A percentile compares a stretch with the other conserved stretches of the same genome.
These are phyloP conservation scores for Backusella australiensis DNA, from an alignment of 192 early-diverging fungal species.

Conservation along the genomic window DNA sequence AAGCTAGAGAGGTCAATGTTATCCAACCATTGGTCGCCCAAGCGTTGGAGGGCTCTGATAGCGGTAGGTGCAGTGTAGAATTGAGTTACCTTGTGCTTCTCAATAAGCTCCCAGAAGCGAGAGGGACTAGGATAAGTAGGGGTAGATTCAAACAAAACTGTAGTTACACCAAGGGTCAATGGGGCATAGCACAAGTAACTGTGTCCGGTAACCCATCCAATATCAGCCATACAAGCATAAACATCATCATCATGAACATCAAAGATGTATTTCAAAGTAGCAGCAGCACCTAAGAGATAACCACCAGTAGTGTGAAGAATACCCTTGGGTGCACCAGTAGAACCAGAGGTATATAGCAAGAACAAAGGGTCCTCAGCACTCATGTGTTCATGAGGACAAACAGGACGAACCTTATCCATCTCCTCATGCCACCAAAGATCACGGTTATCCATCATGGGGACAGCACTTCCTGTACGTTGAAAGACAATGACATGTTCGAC, in stretches of 20 bases:
- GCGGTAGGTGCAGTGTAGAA: constrained; percentile 98
- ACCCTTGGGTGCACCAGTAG: constrained; percentile 89
- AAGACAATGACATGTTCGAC: constrained; percentile 88
- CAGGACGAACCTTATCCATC: constrained; percentile 73
- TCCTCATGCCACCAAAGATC: constrained; percentile 97
- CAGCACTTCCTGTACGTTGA: constrained; percentile 82
- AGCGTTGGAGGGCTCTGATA: constrained; percentile 86
- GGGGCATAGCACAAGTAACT: constrained; percentile 94
- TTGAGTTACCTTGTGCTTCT: constrained; percentile 90
- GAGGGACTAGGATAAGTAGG: constrained; percentile 88
- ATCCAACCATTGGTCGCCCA: constrained; percentile 77
- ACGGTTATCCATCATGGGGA: constrained; percentile 68
- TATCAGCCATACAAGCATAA: constrained; percentile 94
- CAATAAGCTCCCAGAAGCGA: constrained; percentile 80
- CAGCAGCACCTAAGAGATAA: constrained; percentile 82
- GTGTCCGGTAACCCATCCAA: constrained; percentile 87
- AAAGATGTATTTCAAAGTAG: constrained; percentile 90
- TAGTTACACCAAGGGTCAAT: constrained; percentile 81
- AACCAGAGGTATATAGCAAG: constrained; percentile 92
- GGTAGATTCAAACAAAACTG: constrained; percentile 92
- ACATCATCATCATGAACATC: constrained; percentile 87
- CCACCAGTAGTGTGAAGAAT: constrained; percentile 93
- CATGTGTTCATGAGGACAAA: constrained; percentile 85
- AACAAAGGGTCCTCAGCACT: constrained; percentile 91
- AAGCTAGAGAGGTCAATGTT: constrained; percentile 81